phyloP scores from a whole-genome alignment of 2,329 filamentous ascomycete genomes.

The Metarhizium humberi region DNA sequence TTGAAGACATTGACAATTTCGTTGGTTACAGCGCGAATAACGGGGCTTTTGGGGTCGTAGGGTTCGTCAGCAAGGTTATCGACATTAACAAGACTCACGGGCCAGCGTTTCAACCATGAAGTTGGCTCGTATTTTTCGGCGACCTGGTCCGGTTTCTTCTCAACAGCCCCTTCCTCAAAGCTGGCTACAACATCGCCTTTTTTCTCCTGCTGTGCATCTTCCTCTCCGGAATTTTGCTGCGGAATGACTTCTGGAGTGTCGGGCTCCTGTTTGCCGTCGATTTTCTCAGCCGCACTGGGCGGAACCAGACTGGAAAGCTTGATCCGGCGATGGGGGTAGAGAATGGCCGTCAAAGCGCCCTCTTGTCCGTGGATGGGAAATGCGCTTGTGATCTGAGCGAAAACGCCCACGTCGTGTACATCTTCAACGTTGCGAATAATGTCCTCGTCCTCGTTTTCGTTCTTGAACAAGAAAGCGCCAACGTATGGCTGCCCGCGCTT shows the following conservation, averaged over 20 bases:
- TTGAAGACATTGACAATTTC: slow-evolving; percentile 99
- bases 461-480: slow-evolving; percentile 93
- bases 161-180: slow-evolving; percentile 75
- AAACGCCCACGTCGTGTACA: slow-evolving; percentile 92
- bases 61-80: slow-evolving; percentile 87
- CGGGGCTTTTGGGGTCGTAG: slow-evolving; percentile 79
- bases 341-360: slow-evolving; percentile 76
- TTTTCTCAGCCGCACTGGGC: slow-evolving; percentile 46
- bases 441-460: slow-evolving; percentile 89
- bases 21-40: slow-evolving; percentile 85
- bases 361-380: slow-evolving; percentile 87
- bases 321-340: slow-evolving; percentile 93
- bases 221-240: slow-evolving; percentile 37
- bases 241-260: slow-evolving; percentile 51
- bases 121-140: slow-evolving; percentile 70
- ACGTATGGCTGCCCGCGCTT: slow-evolving; percentile 96
- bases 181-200: slow-evolving; percentile 94
- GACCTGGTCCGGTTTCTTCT: slow-evolving; percentile 42
- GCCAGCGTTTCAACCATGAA: slow-evolving; percentile 81
- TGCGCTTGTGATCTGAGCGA: slow-evolving; percentile 93
- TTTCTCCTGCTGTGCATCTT: slow-evolving; percentile 51
- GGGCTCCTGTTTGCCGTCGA: slow-evolving; percentile 38
- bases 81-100: slow-evolving; percentile 89
- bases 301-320: slow-evolving; percentile 77
- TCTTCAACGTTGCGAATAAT: slow-evolving; percentile 84